Evolutionary conservation across 805 yeast species (phyloP).

Genomic region (Candida parachauliodes): DNA sequence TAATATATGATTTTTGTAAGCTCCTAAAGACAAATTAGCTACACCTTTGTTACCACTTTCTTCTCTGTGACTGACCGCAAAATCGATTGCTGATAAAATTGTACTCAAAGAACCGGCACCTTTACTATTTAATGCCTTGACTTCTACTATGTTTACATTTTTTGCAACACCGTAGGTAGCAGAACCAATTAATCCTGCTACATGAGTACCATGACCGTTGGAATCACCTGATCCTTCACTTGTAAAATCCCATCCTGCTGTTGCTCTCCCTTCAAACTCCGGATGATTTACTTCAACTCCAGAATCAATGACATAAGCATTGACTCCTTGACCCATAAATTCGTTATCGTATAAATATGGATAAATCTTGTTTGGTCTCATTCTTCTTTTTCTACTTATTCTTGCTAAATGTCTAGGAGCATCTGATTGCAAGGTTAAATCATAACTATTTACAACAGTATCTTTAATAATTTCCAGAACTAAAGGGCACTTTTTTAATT

Average conservation of each 20-base stretch:
- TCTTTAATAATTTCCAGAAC: conserved; percentile 72
- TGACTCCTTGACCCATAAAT: conserved; percentile 54
- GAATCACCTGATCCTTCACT: conserved; percentile 50
- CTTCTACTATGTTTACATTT: conserved; percentile 56
- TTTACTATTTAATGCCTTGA: conserved; percentile 63
- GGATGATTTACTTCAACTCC: conserved; percentile 64
- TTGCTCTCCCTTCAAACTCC: conserved; percentile 62
- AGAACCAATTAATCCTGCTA: conserved; percentile 54
- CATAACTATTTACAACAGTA: conserved; percentile 54
- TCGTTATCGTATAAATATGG: conserved; percentile 48
- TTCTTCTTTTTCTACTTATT: conserved; percentile 46
- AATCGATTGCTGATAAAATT: conserved; percentile 64
- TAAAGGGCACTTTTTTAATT: conserved; percentile 54
- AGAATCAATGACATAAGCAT: conserved; percentile 80
- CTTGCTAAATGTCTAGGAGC: conserved; percentile 69
- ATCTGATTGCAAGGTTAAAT: conserved; percentile 34
- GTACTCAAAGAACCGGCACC: conserved; percentile 74
- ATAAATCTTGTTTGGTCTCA: conserved; percentile 16
- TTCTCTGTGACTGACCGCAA: conserved; percentile 56
- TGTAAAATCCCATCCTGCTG: conserved; percentile 59
- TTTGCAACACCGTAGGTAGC: conserved; percentile 53
- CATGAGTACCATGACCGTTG: conserved; percentile 59
- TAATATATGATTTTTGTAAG: conserved; percentile 59
- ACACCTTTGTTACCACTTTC: conserved; percentile 44
- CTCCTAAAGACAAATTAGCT: conserved; percentile 80